Evolutionary conservation across 305 asterid species (phyloP).

Genomic region (Petunia hybrid): DNA sequence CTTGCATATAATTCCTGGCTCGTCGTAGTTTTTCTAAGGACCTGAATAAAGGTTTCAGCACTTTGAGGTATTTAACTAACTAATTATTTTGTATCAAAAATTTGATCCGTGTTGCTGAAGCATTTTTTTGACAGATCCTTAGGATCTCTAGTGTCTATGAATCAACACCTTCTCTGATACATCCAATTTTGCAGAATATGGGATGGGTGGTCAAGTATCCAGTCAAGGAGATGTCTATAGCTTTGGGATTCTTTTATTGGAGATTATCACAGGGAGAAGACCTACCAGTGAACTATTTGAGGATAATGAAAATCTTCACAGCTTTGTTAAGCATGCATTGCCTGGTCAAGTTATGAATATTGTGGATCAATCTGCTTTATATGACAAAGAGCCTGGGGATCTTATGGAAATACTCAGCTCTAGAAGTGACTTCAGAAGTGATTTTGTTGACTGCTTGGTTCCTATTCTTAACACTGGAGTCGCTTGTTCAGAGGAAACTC

Average conservation of each 20-base stretch:
- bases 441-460: slow-evolving; percentile 32
- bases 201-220: slow-evolving; percentile 38
- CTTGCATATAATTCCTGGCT: slow-evolving; percentile 1
- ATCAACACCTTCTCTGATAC: not conserved
- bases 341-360: slow-evolving; percentile 35
- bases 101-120: not conserved
- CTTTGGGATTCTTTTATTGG: slow-evolving; percentile 46
- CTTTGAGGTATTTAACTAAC: not conserved
- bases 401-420: not conserved
- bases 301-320: slow-evolving; percentile 34
- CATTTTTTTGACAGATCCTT: not conserved
- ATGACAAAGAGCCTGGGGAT: slow-evolving; percentile 17
- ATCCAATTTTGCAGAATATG: slow-evolving; percentile 44
- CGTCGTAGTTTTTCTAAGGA: not conserved
- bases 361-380: slow-evolving; percentile 35
- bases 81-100: not conserved
- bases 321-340: slow-evolving; percentile 34
- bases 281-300: slow-evolving; percentile 38
- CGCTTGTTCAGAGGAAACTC: slow-evolving; percentile 39
- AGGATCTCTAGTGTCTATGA: not conserved
- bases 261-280: slow-evolving; percentile 43
- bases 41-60: not conserved
- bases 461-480: slow-evolving; percentile 39
- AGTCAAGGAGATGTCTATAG: slow-evolving; percentile 43
- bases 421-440: slow-evolving; percentile 25